Base-by-base conservation (phyloP, 805 yeast genomes). In the Ogataea allantospora region DNA sequence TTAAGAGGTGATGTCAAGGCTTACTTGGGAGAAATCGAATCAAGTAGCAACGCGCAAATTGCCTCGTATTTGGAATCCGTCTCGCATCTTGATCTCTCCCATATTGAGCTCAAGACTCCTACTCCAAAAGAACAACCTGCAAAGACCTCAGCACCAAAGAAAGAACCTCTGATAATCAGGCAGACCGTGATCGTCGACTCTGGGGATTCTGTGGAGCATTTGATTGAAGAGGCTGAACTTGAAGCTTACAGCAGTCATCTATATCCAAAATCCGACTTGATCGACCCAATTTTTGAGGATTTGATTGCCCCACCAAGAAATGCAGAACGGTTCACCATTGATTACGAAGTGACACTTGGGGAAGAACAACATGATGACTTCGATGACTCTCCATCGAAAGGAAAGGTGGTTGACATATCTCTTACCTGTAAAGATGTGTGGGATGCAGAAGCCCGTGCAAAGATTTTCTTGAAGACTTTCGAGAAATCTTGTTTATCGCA, bases 1-100 rank as follows among this genome's bases (percentile, higher is more conserved):
- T 70, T 91, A 47, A 86, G 84, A 65, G 98, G 98, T 46, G 99
- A 91, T 60, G 91, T 89, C 1, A 70, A 89, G 48, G 93, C 95
- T 0, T 79, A 77, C 57, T 55, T 89, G 35, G 97, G 98, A 19
- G 63, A 74, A 44, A 83, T 89, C 37, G 63, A 86, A 8, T 52
- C 66, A 25, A 78, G 75, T 7, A 64, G 81, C 6, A 78, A 79
- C 16, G 52, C 62, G 13, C 58, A 65, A 14, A 70, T 89, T 41
- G 68, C 84, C 5, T 64, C 75, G 20, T 80, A 67, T 54, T 62
- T 89, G 46, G 67, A 73, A 34, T 61, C 70, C 22, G 73, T 73
- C 46, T 73, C 75, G 45, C 80, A 77, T 51, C 67, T 88, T 47
- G 96, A 89, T 57, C 67, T 88, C 43, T 73, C 87, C 27, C 77